phyloP scores from a whole-genome alignment of 305 asterid species.

The Coffea humblotiana region DNA sequence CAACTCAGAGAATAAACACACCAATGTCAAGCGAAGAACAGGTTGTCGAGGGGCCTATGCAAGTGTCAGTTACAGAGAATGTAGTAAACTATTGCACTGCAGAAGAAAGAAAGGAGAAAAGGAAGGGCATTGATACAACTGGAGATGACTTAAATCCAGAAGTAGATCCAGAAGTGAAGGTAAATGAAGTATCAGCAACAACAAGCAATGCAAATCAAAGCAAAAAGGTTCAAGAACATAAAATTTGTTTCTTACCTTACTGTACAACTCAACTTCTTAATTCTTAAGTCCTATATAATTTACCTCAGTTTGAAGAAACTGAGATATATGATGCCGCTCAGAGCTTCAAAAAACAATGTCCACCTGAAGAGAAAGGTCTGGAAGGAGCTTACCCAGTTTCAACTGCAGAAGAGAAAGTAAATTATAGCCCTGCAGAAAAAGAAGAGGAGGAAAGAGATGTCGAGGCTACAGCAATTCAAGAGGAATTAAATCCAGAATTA shows the following conservation, averaged over 20 bases:
- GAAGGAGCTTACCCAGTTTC: slow-evolving; percentile 17
- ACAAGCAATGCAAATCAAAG: slow-evolving; percentile 27
- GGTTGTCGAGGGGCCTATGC: background rate
- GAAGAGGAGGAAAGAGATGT: slow-evolving; percentile 21
- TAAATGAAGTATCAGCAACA: slow-evolving; percentile 2
- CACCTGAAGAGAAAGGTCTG: slow-evolving; percentile 17
- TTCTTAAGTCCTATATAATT: slow-evolving; percentile 16
- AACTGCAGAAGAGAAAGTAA: slow-evolving; percentile 19
- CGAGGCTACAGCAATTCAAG: slow-evolving; percentile 24
- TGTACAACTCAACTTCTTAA: slow-evolving; percentile 11
- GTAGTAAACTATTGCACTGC: background rate
- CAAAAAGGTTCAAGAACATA: slow-evolving; percentile 16
- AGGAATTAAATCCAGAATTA: background rate
- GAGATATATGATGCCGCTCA: slow-evolving; percentile 17
- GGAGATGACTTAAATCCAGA: background rate
- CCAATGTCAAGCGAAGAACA: background rate
- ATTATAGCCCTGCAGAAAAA: slow-evolving; percentile 27
- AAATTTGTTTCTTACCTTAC: slow-evolving; percentile 1
- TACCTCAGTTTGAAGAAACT: slow-evolving; percentile 27
- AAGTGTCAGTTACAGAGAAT: background rate
- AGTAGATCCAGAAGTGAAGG: background rate
- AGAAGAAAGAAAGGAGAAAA: background rate
- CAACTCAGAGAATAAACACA: background rate
- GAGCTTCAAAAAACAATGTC: slow-evolving; percentile 20
- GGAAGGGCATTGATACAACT: background rate